These are phyloP conservation scores for Fusarium duplospermum DNA, from an alignment of 2,329 filamentous ascomycete genomes.

Conservation along the genomic window DNA sequence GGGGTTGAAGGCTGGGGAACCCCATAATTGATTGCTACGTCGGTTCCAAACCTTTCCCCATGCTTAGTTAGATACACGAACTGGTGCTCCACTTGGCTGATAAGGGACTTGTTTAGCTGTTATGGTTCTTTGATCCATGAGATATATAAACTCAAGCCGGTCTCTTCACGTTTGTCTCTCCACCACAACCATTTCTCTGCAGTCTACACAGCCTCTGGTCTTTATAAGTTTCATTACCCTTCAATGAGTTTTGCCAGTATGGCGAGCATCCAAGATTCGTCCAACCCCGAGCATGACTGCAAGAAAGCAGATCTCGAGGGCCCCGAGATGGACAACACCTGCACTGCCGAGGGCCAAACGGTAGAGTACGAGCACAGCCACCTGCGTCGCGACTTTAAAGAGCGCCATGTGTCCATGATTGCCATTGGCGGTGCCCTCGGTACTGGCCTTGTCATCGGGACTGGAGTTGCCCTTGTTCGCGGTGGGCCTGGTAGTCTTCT, in stretches of 20 bases:
- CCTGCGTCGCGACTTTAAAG: background rate
- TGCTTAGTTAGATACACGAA: background rate
- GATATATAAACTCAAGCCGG: background rate
- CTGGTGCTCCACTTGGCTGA: background rate
- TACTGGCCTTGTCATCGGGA: background rate
- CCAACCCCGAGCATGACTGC: background rate
- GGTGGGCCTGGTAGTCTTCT: background rate
- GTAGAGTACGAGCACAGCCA: background rate
- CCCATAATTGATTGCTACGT: background rate
- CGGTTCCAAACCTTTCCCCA: background rate
- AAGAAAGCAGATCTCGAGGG: background rate
- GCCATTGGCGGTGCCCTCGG: background rate
- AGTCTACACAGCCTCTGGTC: background rate
- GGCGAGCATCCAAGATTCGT: background rate
- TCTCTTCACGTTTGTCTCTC: background rate
- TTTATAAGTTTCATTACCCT: background rate
- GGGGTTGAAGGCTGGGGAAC: background rate
- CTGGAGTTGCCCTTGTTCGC: background rate
- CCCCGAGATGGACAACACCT: background rate
- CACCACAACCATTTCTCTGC: background rate
- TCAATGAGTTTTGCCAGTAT: background rate
- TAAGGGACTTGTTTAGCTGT: background rate
- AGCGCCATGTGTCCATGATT: constrained; percentile 5
- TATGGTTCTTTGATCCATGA: background rate
- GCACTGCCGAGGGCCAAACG: background rate